A percentile compares a stretch with the other conserved stretches of the same genome.
These are phyloP conservation scores for Talaromyces albobiverticillius DNA, from an alignment of 2,329 filamentous ascomycete species.

Conservation along the genomic window DNA sequence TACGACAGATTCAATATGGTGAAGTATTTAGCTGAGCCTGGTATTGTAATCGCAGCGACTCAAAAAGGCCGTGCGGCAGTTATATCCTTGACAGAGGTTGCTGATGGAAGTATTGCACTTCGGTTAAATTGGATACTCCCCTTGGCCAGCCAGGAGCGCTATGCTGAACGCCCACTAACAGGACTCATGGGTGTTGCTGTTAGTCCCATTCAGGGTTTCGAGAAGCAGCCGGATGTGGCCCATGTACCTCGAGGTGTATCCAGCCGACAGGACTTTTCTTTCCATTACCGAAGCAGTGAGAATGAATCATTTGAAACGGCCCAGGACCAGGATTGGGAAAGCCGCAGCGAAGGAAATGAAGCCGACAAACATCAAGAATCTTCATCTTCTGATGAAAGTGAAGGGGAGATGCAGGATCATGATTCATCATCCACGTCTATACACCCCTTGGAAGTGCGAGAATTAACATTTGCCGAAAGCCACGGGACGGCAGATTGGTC, in stretches of 20 bases:
- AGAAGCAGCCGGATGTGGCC: conserved; percentile 33
- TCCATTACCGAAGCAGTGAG: conserved; percentile 20
- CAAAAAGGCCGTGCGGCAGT: conserved; percentile 57
- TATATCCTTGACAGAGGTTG: conserved; percentile 48
- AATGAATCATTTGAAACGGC: neutral
- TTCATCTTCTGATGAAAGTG: neutral
- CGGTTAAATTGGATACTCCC: conserved; percentile 59
- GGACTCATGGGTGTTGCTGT: conserved; percentile 56
- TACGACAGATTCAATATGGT: conserved; percentile 57
- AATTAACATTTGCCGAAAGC: conserved; percentile 30
- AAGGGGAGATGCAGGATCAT: neutral
- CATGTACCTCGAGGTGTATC: conserved; percentile 27
- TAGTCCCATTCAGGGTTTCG: conserved; percentile 55
- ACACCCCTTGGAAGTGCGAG: neutral
- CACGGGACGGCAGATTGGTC: conserved; percentile 31
- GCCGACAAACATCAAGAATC: neutral
- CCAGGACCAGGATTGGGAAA: conserved; percentile 5
- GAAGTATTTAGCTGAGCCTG: conserved; percentile 57
- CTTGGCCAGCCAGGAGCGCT: conserved; percentile 47
- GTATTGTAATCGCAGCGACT: conserved; percentile 56
- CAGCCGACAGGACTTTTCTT: conserved; percentile 18
- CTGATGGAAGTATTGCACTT: conserved; percentile 43
- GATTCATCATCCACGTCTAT: conserved; percentile 1
- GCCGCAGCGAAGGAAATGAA: conserved; percentile 1
- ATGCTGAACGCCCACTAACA: conserved; percentile 40